Evolutionary conservation across 257 asterid species (phyloP).

Genomic region (Scutellaria baicalensis): DNA sequence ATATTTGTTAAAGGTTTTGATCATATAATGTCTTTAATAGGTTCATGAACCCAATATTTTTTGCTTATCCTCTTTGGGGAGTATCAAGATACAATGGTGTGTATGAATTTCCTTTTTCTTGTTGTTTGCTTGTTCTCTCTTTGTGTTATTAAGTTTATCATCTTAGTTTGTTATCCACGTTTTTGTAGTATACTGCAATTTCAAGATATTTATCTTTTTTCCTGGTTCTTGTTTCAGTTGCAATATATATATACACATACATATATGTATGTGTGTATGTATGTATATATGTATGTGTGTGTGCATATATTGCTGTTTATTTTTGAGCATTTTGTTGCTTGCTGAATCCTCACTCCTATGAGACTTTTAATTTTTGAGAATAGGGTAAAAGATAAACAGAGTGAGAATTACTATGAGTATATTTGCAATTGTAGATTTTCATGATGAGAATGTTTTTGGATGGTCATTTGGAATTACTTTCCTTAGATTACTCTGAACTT

Average conservation of each 20-base stretch:
- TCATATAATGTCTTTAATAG: neutral
- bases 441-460: neutral
- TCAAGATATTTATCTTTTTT: neutral
- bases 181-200: neutral
- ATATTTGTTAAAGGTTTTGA: too few species aligned
- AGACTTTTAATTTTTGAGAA: too few species aligned
- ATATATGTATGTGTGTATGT: too few species aligned
- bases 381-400: too few species aligned
- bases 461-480: too few species aligned
- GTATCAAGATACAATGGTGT: neutral
- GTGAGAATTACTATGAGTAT: too few species aligned
- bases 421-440: neutral
- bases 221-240: neutral
- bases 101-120: neutral
- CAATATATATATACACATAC: too few species aligned
- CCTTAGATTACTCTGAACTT: too few species aligned
- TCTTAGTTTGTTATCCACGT: neutral
- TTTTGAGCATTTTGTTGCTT: too few species aligned
- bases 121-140: neutral
- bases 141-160: neutral
- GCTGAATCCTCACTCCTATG: too few species aligned
- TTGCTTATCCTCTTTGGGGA: neutral
- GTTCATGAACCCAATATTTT: neutral
- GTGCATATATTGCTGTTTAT: too few species aligned
- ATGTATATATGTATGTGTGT: too few species aligned